phyloP scores from a whole-genome alignment of 164 flowering plant genomes.

The Paratinospora sagittata region DNA sequence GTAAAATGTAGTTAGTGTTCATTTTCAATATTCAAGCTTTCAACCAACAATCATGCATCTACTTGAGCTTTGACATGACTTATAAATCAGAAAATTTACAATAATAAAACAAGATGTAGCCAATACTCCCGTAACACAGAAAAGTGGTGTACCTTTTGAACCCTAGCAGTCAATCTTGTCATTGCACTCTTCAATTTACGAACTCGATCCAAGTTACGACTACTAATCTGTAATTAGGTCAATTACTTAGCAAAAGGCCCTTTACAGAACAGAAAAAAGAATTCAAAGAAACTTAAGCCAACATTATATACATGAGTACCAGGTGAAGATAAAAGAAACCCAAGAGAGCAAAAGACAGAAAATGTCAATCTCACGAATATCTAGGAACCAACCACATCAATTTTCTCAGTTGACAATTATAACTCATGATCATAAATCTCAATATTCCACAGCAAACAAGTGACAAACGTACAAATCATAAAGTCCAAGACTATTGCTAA shows the following conservation, averaged over 20 bases:
- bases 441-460: background rate
- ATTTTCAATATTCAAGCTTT: background rate
- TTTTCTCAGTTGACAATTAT: background rate
- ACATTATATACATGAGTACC: background rate
- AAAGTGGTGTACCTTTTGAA: conserved; percentile 65
- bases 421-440: background rate
- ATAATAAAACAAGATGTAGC: background rate
- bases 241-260: conserved; percentile 4
- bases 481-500: too few species aligned
- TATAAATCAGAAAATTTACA: background rate
- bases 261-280: background rate
- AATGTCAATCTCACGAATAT: background rate
- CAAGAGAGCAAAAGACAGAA: background rate
- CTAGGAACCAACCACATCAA: background rate
- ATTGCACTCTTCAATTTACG: conserved; percentile 95
- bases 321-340: background rate
- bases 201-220: conserved; percentile 94
- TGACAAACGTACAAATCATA: too few species aligned
- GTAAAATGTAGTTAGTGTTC: background rate
- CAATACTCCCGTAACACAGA: background rate
- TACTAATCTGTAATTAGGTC: conserved; percentile 60
- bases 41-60: background rate
- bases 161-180: conserved; percentile 90
- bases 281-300: background rate
- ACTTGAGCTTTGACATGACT: background rate